Base-by-base conservation (phyloP, 495 filamentous ascomycete genomes). In the Eremomyces bilateralis region DNA sequence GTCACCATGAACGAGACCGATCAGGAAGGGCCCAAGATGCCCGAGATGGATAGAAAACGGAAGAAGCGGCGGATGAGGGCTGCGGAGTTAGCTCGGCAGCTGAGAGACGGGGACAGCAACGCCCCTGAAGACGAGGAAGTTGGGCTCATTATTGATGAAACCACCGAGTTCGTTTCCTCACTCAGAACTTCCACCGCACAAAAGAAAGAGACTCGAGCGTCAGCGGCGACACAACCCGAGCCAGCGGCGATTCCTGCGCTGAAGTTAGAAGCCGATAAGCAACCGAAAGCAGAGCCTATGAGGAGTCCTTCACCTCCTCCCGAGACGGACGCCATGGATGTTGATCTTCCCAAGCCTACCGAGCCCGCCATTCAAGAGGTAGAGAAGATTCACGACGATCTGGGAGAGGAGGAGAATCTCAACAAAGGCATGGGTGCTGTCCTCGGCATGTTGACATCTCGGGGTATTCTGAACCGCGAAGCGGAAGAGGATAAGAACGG, bases 111-210 rank as follows among this genome's bases (percentile, higher is more conserved):
- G 49, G 65, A 61, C 16, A 62, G 66, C 4, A 62, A 66, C 33
- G 64, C 59, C 0, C 59, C 63, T 4, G 59, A 54, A 17, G 62
- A 61, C 13, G 68, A 73, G 40, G 72, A 69, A 18, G 67, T 65
- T 12, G 84, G 84, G 20, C 60, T 94, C 8, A 64, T 95, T 11
- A 81, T 97, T 37, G 83, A 94, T 42, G 85, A 95, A 49, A 93
- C 85, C 11, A 77, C 81, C 2, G 83, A 92, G 41, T 97, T 97
- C 49, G 80, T 97, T 18, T 73, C 81, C 15, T 80, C 81, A 42
- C 53, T 97, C 35, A 70, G 75, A 44, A 73, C 71, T 42, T 67
- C 64, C 6, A 37, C 36, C 17, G 44, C 39, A 11, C 17, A 37
- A 22, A 27, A 41, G 12, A 13, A 15, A 15, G 16, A 33, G 11